Evolutionary conservation across 768 basidiomycete species (phyloP).

Genomic region (Mrakia blollopis): DNA sequence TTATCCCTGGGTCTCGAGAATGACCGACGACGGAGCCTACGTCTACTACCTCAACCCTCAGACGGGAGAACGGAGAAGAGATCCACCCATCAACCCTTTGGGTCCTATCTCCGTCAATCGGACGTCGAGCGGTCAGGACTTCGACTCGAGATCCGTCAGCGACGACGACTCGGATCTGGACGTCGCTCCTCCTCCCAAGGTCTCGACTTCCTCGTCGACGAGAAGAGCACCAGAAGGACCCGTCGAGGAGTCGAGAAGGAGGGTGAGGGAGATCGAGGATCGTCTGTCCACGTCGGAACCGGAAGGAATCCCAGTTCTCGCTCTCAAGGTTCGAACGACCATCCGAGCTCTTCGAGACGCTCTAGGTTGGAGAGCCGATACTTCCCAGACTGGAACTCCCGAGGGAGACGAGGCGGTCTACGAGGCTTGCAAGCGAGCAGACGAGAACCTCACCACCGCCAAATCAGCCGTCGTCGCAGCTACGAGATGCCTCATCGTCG

Average conservation of each 20-base stretch:
- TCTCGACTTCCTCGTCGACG: conserved; percentile 1
- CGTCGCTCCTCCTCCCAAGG: not conserved
- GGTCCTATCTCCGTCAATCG: not conserved
- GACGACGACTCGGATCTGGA: conserved; percentile 19
- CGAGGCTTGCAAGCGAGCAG: not conserved
- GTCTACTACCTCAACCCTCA: conserved; percentile 88
- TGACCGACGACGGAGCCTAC: conserved; percentile 46
- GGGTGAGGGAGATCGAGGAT: conserved; percentile 25
- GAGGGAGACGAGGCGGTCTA: not conserved
- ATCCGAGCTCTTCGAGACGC: conserved; percentile 20
- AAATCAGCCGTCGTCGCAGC: conserved; percentile 4
- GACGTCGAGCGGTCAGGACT: not conserved
- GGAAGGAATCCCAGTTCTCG: conserved; percentile 31
- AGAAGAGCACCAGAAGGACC: not conserved
- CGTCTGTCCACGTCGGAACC: conserved; percentile 18
- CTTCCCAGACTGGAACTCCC: not conserved
- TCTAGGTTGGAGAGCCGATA: not conserved
- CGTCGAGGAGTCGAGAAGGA: conserved; percentile 14
- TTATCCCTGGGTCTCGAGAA: not conserved
- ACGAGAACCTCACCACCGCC: not conserved
- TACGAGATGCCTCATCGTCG: conserved; percentile 13
- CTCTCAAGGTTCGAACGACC: conserved; percentile 29
- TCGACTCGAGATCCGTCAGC: not conserved
- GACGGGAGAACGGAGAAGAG: conserved; percentile 57
- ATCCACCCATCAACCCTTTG: conserved; percentile 51